Conservation (phyloP, 78 protist species). For the Creolimax fragrantissima region DNA sequence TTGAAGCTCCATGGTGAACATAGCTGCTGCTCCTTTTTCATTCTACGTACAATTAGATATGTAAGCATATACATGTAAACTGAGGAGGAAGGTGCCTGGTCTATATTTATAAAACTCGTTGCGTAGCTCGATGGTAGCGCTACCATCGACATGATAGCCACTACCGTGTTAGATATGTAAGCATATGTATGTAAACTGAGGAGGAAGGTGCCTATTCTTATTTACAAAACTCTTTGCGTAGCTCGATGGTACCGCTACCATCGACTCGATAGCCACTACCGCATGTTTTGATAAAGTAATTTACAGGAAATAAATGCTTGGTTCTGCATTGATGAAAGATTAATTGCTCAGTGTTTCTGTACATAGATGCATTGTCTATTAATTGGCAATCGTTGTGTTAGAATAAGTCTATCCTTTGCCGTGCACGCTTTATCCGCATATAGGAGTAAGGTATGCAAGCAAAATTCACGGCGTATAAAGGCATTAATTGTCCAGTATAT, state of each 20-base stretch:
- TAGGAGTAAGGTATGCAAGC: neutral
- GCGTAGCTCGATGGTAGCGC: neutral
- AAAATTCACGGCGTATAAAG: neutral
- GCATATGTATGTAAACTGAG: neutral
- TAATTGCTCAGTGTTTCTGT: too few species aligned
- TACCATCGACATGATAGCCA: neutral
- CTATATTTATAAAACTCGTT: neutral
- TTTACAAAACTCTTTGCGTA: neutral
- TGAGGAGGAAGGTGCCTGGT: neutral
- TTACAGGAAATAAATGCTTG: too few species aligned
- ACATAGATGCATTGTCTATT: too few species aligned
- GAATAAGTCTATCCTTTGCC: too few species aligned
- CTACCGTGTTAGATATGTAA: neutral
- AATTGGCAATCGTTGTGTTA: too few species aligned
- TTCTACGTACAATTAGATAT: neutral
- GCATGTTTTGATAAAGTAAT: too few species aligned
- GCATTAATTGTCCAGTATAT: neutral
- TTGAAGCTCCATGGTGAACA: neutral
- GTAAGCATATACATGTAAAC: neutral
- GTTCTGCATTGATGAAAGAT: too few species aligned
- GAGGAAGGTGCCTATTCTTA: neutral
- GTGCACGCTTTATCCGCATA: too few species aligned
- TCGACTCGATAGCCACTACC: too few species aligned
- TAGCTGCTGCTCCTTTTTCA: neutral
- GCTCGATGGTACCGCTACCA: too few species aligned